A percentile compares a stretch with the other conserved stretches of the same genome.
phyloP scores from a whole-genome alignment of 2,329 filamentous ascomycete genomes.

The Albifimbria verrucaria region DNA sequence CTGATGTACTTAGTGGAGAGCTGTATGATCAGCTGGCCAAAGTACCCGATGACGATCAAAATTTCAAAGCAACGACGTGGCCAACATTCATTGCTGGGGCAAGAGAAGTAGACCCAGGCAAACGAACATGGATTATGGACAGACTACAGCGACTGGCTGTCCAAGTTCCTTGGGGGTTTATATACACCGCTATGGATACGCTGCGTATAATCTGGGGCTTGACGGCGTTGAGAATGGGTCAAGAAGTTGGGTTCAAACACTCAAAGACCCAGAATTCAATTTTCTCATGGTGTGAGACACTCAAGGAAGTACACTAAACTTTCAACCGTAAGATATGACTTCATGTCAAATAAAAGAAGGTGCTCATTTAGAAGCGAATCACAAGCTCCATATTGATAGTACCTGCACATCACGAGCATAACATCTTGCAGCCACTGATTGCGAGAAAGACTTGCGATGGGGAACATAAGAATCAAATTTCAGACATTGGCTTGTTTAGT shows the following conservation, averaged over 20 bases:
- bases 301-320: not conserved
- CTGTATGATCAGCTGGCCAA: conserved; percentile 43
- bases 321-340: too few species aligned
- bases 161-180: conserved; percentile 45
- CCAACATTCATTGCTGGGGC: conserved; percentile 55
- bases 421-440: too few species aligned
- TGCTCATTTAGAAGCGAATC: too few species aligned
- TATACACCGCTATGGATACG: conserved; percentile 44
- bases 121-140: conserved; percentile 46
- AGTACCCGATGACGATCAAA: conserved; percentile 45
- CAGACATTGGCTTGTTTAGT: too few species aligned
- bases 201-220: conserved; percentile 40
- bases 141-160: conserved; percentile 37
- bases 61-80: conserved; percentile 56
- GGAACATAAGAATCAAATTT: too few species aligned
- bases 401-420: too few species aligned
- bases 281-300: conserved; percentile 38
- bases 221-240: conserved; percentile 26
- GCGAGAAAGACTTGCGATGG: too few species aligned
- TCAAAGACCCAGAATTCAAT: conserved; percentile 38
- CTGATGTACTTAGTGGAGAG: conserved; percentile 37
- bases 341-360: too few species aligned
- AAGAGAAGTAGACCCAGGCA: conserved; percentile 38
- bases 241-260: conserved; percentile 40
- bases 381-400: too few species aligned